phyloP scores from a whole-genome alignment of 495 filamentous ascomycete species.

The Penicillium angulare region DNA sequence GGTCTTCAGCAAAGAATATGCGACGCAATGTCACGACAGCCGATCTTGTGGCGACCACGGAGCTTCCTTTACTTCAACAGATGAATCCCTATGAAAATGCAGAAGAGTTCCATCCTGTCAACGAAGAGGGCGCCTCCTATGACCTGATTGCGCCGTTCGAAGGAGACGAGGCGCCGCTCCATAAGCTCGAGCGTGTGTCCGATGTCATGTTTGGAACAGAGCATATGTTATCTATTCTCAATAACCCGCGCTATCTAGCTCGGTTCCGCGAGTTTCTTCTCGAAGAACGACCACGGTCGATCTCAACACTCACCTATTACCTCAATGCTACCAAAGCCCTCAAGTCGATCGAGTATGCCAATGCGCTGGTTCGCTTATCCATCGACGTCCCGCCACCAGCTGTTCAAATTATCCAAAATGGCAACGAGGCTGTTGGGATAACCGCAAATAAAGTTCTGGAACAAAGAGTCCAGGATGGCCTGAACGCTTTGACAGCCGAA shows the following conservation, averaged over 20 bases:
- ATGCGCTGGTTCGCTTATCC: conserved; percentile 53
- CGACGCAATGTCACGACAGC: conserved; percentile 19
- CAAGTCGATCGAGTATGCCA: conserved; percentile 69
- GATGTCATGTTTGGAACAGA: conserved; percentile 63
- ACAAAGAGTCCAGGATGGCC: conserved; percentile 55
- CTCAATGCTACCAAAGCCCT: conserved; percentile 63
- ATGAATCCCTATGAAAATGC: conserved; percentile 23
- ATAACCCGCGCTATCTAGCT: conserved; percentile 65
- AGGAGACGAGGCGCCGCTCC: conserved; percentile 25
- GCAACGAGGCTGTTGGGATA: conserved; percentile 35
- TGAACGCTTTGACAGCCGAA: conserved; percentile 59
- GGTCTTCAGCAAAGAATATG: conserved; percentile 23
- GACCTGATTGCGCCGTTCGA: conserved; percentile 31
- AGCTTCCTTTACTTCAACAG: conserved; percentile 27
- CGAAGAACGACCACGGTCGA: conserved; percentile 67
- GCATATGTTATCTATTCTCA: conserved; percentile 59
- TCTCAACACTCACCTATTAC: conserved; percentile 64
- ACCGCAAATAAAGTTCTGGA: conserved; percentile 56
- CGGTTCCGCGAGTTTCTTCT: conserved; percentile 66
- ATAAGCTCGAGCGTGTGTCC: conserved; percentile 56
- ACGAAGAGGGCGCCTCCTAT: conserved; percentile 28
- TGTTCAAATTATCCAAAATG: conserved; percentile 46
- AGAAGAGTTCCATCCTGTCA: conserved; percentile 28
- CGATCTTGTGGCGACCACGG: conserved; percentile 1
- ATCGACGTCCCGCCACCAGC: conserved; percentile 32